Conservation (phyloP, 352 stramenopile species). For the Phytophthora crassamura region DNA sequence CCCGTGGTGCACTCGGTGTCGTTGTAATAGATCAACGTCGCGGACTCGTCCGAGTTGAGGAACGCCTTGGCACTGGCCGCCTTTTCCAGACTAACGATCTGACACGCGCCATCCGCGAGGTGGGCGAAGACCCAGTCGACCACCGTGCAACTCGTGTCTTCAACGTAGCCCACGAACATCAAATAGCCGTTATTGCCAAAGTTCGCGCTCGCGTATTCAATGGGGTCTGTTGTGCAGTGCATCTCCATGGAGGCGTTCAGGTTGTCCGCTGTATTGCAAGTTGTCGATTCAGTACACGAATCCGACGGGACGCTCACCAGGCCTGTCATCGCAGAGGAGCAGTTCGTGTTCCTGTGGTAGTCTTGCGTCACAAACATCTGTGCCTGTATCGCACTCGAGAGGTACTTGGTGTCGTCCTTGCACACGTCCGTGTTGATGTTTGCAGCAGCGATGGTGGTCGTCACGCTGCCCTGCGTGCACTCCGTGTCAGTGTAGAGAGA, state of each 20-base stretch:
- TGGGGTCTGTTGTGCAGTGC: conserved; percentile 1
- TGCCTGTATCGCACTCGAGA: background rate
- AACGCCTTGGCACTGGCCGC: conserved; percentile 4
- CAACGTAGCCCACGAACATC: conserved; percentile 8
- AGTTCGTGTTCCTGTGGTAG: conserved; percentile 1
- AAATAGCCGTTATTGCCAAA: conserved; percentile 10
- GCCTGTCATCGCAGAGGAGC: background rate
- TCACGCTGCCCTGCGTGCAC: background rate
- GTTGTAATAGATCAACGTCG: conserved; percentile 7
- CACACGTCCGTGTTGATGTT: conserved; percentile 1
- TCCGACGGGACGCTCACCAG: background rate
- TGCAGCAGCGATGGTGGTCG: background rate
- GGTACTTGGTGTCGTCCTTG: background rate
- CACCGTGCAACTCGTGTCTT: conserved; percentile 1
- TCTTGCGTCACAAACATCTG: conserved; percentile 4
- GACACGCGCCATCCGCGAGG: background rate
- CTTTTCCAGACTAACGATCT: conserved; percentile 10
- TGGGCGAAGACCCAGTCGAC: conserved; percentile 6
- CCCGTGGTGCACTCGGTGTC: conserved; percentile 3
- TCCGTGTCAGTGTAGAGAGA: background rate
- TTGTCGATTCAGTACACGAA: background rate
- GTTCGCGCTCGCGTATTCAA: background rate
- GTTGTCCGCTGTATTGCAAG: background rate
- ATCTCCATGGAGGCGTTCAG: conserved; percentile 2
- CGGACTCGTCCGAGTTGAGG: conserved; percentile 5